Percentiles rank a stretch among this genome's conserved stretches.
Conservation (phyloP, 2,329 filamentous ascomycete genomes). For the Seiridium unicorne region DNA sequence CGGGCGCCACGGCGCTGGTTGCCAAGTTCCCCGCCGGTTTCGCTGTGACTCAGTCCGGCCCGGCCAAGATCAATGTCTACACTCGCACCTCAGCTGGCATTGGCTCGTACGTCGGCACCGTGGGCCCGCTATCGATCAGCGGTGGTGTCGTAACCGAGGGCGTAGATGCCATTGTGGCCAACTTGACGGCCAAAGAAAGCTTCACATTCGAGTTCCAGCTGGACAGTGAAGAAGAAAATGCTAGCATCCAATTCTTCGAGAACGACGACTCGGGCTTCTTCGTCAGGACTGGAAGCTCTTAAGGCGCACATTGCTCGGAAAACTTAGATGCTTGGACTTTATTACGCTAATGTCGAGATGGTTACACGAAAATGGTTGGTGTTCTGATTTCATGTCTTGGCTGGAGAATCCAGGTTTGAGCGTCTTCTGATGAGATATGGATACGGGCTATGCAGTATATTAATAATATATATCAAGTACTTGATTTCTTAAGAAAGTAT, state of each 20-base stretch:
- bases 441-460: no score
- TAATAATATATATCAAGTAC: no score
- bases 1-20: background rate
- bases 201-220: background rate
- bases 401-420: no score
- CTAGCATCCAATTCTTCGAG: constrained; percentile 3
- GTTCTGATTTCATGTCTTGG: no score
- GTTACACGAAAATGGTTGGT: no score
- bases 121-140: background rate
- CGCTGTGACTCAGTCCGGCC: background rate
- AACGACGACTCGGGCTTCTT: background rate
- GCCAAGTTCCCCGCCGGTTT: constrained; percentile 3
- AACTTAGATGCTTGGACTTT: no score
- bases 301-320: background rate
- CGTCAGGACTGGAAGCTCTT: background rate
- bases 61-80: constrained; percentile 3
- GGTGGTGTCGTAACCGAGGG: background rate
- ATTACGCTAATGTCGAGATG: no score
- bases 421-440: no score
- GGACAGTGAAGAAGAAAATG: background rate
- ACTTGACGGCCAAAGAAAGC: background rate
- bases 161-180: background rate
- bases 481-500: no score
- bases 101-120: background rate
- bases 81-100: background rate